Evolutionary conservation across 345 rosid species (phyloP).

Genomic region (Eucalyptus virginea): DNA sequence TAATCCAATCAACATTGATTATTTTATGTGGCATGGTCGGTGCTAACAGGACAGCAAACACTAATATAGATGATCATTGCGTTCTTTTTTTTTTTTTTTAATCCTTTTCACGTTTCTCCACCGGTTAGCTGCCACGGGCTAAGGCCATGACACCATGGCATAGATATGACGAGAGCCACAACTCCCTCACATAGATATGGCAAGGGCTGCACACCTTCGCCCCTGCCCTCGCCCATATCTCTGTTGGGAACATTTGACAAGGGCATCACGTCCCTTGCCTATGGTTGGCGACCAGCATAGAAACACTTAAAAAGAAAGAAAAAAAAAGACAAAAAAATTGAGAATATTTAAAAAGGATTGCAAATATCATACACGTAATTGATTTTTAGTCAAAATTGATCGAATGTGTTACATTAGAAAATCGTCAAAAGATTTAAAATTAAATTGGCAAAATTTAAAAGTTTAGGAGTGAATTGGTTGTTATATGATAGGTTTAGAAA

Average conservation of each 20-base stretch:
- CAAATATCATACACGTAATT: fast-evolving
- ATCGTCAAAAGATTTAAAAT: neutral
- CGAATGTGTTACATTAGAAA: neutral
- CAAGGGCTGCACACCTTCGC: neutral
- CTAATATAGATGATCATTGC: neutral
- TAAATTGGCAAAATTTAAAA: neutral
- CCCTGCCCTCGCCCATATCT: neutral
- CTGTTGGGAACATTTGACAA: neutral
- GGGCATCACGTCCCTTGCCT: neutral
- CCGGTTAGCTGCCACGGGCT: fast-evolving
- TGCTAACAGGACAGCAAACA: fast-evolving
- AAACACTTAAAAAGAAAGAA: neutral
- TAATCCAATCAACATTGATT: fast-evolving
- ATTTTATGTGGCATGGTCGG: fast-evolving
- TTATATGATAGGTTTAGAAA: neutral
- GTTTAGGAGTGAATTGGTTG: neutral
- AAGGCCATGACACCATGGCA: neutral
- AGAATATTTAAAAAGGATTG: neutral
- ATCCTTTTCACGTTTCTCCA: neutral
- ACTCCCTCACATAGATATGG: neutral
- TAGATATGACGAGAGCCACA: no score
- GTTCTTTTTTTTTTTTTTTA: neutral
- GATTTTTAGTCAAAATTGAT: neutral
- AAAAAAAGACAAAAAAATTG: neutral
- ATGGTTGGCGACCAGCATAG: neutral